phyloP scores from a whole-genome alignment of 805 yeast genomes.

The Cyberlindnera mrakii region DNA sequence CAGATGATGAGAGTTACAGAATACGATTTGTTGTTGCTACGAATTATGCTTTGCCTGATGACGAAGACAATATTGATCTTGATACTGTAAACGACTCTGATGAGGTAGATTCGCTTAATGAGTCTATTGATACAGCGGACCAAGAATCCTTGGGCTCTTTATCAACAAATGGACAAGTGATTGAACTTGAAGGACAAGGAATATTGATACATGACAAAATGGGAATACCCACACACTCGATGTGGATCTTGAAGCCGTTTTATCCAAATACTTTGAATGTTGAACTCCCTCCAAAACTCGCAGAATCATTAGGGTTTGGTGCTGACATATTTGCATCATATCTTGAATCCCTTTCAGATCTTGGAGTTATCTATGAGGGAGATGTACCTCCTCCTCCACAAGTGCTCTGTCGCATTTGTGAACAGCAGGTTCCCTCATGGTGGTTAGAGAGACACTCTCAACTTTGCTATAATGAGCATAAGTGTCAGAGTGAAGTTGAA shows the following conservation, averaged over 20 bases:
- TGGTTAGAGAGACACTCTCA: conserved; percentile 91
- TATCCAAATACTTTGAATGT: conserved; percentile 56
- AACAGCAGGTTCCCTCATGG: conserved; percentile 88
- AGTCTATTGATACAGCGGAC: conserved; percentile 20
- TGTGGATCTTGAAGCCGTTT: conserved; percentile 90
- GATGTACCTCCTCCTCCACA: conserved; percentile 74
- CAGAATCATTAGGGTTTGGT: conserved; percentile 84
- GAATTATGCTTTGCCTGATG: conserved; percentile 25
- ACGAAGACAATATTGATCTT: conserved; percentile 13
- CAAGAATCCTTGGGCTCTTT: conserved; percentile 29
- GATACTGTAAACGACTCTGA: conserved; percentile 4
- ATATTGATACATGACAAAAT: conserved; percentile 66
- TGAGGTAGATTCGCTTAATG: background rate
- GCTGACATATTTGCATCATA: conserved; percentile 77
- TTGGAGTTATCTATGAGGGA: conserved; percentile 56
- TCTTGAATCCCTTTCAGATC: conserved; percentile 55
- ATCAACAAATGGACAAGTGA: conserved; percentile 54
- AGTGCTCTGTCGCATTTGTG: conserved; percentile 89
- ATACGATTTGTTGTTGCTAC: conserved; percentile 59
- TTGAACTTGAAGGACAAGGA: conserved; percentile 91
- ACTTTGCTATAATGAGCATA: conserved; percentile 79
- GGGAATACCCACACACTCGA: conserved; percentile 66
- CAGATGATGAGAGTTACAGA: conserved; percentile 71
- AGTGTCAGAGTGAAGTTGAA: conserved; percentile 71
- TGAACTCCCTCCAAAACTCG: conserved; percentile 62